Base-by-base conservation (phyloP, 2,329 filamentous ascomycete species). In the Apiospora pterosperma region DNA sequence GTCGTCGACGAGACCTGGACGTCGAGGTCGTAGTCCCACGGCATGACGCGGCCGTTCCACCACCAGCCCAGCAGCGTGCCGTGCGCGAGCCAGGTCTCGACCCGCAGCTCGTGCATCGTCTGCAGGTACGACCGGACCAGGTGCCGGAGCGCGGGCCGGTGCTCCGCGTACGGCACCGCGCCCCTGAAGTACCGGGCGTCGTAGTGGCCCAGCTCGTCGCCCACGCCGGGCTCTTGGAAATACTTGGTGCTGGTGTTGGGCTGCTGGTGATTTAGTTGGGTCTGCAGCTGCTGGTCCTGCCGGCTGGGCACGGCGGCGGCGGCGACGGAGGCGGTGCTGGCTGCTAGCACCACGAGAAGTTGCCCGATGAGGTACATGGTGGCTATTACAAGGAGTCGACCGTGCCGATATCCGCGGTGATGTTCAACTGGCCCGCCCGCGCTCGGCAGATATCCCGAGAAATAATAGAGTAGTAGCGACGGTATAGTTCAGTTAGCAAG, bases 61-160 rank as follows among this genome's bases (percentile, higher is more conserved):
- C 91, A 96, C 92, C 92, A 96, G 14, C 92, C 92, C 25, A 96
- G 80, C 61, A 96, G 79, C 5, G 92, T 93, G 60, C 92, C 92
- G 76, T 96, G 92, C 42, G 92, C 92, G 65, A 96, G 87, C 92
- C 92, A 96, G 0, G 92, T 95, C 77, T 95, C 91, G 67, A 93
- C 78, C 7, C 87, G 85, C 63, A 89, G 81, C 21, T 85, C 80
- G 55, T 82, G 80, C 76, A 92, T 90, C 64, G 86, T 88, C 58
- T 83, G 82, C 55, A 96, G 83, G 78, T 96, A 96, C 62, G 91
- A 89, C 67, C 88, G 86, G 68, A 93, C 85, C 69, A 96, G 87
- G 75, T 91, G 84, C 61, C 84, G 83, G 64, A 95, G 84, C 6
- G 87, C 87, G 34, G 85, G 80, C n/a, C 84, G 83, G 71, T 91